These are phyloP conservation scores for Fraxinus greggii DNA, from an alignment of 305 asterid genomes.

Conservation along the genomic window DNA sequence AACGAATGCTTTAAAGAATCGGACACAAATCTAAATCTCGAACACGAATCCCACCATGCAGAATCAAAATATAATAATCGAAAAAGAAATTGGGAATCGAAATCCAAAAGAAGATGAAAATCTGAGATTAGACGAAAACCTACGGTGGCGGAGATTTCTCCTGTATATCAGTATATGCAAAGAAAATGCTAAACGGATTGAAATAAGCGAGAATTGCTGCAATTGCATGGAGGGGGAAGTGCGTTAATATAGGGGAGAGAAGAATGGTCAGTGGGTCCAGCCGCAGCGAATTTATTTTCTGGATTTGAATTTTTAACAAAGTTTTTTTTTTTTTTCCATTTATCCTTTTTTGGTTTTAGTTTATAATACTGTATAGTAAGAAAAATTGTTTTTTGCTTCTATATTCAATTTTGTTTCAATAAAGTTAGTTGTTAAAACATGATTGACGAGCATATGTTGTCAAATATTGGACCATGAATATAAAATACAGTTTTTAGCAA, in stretches of 20 bases:
- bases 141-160: slow-evolving; percentile 21
- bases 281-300: slow-evolving; percentile 20
- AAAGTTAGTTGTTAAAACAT: no score
- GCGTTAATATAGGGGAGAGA: slow-evolving; percentile 41
- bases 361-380: no score
- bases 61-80: slow-evolving; percentile 6
- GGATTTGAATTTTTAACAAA: neutral
- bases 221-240: slow-evolving; percentile 54
- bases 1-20: neutral
- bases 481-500: no score
- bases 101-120: neutral
- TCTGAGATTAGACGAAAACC: slow-evolving; percentile 25
- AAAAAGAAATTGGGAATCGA: neutral
- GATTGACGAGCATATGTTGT: no score
- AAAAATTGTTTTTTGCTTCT: neutral
- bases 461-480: no score
- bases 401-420: neutral
- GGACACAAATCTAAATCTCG: slow-evolving; percentile 32
- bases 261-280: slow-evolving; percentile 32
- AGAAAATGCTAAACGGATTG: slow-evolving; percentile 31
- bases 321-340: neutral
- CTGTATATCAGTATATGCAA: neutral
- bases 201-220: slow-evolving; percentile 75
- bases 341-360: neutral
- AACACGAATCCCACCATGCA: slow-evolving; percentile 61